Evolutionary conservation across 2,329 filamentous ascomycete species (phyloP).

Genomic region (Colletotrichum aenigma): DNA sequence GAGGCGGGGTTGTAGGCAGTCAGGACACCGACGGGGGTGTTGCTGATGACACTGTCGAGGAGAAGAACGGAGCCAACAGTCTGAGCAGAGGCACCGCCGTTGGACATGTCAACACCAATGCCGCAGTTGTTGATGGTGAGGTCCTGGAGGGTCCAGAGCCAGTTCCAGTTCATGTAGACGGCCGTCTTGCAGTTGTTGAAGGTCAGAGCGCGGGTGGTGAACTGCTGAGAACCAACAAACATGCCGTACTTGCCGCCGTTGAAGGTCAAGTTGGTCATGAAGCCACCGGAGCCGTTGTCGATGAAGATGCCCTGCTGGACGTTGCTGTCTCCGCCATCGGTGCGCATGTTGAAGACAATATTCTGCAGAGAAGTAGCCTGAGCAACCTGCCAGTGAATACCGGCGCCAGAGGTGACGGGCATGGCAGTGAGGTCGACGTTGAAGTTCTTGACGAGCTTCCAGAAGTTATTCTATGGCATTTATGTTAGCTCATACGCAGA

Average conservation of each 20-base stretch:
- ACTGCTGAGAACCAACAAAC: constrained; percentile 87
- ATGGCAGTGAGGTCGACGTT: constrained; percentile 75
- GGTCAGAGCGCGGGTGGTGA: constrained; percentile 80
- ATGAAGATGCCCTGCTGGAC: constrained; percentile 81
- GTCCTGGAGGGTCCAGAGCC: constrained; percentile 83
- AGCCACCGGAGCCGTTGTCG: constrained; percentile 84
- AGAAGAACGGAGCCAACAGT: constrained; percentile 86
- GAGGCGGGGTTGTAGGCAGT: constrained; percentile 72
- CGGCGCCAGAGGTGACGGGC: constrained; percentile 64
- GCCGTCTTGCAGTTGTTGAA: constrained; percentile 85
- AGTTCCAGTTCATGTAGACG: constrained; percentile 92
- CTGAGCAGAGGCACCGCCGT: constrained; percentile 63
- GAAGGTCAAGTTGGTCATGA: constrained; percentile 83
- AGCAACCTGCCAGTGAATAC: constrained; percentile 87
- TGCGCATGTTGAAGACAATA: constrained; percentile 79
- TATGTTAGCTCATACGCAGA: constrained; percentile 34
- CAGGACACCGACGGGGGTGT: constrained; percentile 77
- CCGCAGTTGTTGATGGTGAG: constrained; percentile 74
- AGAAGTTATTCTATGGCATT: constrained; percentile 59
- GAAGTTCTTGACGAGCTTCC: constrained; percentile 82
- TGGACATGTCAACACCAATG: constrained; percentile 81
- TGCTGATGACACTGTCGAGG: constrained; percentile 78
- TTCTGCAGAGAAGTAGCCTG: constrained; percentile 83
- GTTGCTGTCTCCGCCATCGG: constrained; percentile 67
- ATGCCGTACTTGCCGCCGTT: constrained; percentile 80